Evolutionary conservation across 345 rosid species (phyloP).

Genomic region (Corchorus olitorius): DNA sequence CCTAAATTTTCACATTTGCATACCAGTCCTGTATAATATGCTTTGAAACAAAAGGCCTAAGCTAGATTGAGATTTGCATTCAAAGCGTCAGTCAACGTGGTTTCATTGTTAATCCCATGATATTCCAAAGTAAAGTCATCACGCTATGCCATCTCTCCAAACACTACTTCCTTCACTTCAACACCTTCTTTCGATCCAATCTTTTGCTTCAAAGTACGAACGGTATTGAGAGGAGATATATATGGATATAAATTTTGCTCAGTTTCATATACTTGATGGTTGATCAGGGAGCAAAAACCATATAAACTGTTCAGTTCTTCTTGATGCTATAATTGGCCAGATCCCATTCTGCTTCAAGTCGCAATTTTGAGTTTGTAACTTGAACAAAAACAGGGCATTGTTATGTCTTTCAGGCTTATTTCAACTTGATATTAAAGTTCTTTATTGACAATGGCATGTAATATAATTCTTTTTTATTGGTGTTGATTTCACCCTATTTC

Average conservation of each 20-base stretch:
- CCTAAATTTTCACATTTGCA: neutral
- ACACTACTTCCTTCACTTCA: slow-evolving; percentile 14
- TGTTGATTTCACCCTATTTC: too few relatives aligned
- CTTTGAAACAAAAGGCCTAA: neutral
- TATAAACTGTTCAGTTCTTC: slow-evolving; percentile 32
- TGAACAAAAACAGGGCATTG: too few relatives aligned
- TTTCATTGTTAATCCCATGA: neutral
- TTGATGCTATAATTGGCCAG: slow-evolving; percentile 34
- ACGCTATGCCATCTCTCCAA: neutral
- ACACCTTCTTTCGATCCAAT: neutral
- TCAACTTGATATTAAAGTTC: too few relatives aligned
- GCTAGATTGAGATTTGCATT: too few relatives aligned
- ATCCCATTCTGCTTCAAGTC: slow-evolving; percentile 20
- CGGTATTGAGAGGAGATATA: neutral
- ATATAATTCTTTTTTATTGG: too few relatives aligned
- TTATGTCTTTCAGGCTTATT: too few relatives aligned
- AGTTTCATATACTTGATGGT: neutral
- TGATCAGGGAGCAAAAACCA: slow-evolving; percentile 18
- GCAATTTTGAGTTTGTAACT: too few relatives aligned
- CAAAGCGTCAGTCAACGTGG: neutral
- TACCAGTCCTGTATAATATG: neutral
- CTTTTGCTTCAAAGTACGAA: neutral
- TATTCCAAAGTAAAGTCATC: slow-evolving; percentile 2
- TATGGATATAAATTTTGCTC: neutral
- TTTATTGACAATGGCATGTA: too few relatives aligned